A percentile compares a stretch with the other conserved stretches of the same genome.
Evolutionary conservation across 768 basidiomycete species (phyloP).

Genomic region (Macrocybe gigantea): DNA sequence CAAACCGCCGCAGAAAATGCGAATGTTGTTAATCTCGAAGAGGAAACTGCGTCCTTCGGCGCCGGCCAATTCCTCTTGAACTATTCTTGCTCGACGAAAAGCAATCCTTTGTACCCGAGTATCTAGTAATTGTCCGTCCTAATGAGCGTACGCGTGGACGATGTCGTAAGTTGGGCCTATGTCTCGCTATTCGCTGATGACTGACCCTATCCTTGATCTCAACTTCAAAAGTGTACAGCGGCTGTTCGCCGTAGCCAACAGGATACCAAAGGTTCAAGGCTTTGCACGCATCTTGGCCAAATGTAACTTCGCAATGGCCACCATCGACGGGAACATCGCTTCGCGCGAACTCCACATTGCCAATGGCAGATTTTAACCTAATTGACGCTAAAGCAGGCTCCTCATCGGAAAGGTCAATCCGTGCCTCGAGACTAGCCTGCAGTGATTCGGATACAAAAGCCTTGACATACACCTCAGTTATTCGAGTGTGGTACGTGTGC

Average conservation of each 20-base stretch:
- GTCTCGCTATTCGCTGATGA: not conserved
- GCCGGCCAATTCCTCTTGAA: slow-evolving; percentile 76
- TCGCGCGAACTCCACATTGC: slow-evolving; percentile 36
- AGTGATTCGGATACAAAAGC: slow-evolving; percentile 49
- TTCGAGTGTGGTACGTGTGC: slow-evolving; percentile 59
- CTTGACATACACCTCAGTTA: slow-evolving; percentile 62
- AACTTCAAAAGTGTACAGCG: slow-evolving; percentile 62
- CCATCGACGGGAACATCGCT: slow-evolving; percentile 28
- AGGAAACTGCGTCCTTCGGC: slow-evolving; percentile 79
- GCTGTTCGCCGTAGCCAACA: slow-evolving; percentile 75
- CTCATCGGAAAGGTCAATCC: slow-evolving; percentile 36
- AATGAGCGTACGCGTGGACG: not conserved
- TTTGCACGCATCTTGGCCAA: slow-evolving; percentile 47
- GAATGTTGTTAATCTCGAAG: slow-evolving; percentile 87
- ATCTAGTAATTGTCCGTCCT: slow-evolving; percentile 53
- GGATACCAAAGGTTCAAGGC: slow-evolving; percentile 79
- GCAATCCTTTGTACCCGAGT: slow-evolving; percentile 54
- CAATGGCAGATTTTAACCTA: slow-evolving; percentile 41
- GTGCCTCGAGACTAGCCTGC: slow-evolving; percentile 44
- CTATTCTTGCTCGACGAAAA: slow-evolving; percentile 71
- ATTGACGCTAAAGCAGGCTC: slow-evolving; percentile 37
- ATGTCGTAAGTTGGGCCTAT: not conserved
- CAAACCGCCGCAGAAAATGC: slow-evolving; percentile 82
- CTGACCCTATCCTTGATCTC: slow-evolving; percentile 50
- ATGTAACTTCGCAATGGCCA: slow-evolving; percentile 33